Evolutionary conservation across 163 green algal species (phyloP).

Genomic region (Scenedesmus sp.): DNA sequence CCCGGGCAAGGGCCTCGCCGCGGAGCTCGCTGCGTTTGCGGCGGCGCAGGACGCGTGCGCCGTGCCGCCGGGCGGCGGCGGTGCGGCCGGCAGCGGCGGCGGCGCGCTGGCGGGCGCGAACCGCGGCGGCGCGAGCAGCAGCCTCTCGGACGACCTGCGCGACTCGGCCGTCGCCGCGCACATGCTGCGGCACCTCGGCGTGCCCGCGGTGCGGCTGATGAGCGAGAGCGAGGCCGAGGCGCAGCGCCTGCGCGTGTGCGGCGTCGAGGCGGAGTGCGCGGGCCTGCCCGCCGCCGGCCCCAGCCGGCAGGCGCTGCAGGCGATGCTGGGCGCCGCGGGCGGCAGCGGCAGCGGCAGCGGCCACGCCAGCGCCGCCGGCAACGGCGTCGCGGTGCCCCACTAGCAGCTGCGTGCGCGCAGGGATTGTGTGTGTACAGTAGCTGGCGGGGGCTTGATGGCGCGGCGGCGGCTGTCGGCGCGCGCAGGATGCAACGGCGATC

Average conservation of each 20-base stretch:
- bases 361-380: background rate
- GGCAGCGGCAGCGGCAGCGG: conserved; percentile 2
- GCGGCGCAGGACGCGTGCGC: conserved; percentile 3
- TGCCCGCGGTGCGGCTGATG: conserved; percentile 78
- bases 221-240: conserved; percentile 64
- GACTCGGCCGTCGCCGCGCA: conserved; percentile 84
- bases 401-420: no score
- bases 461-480: no score
- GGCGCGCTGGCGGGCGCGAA: background rate
- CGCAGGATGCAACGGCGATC: no score
- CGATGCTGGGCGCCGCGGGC: background rate
- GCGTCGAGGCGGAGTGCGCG: conserved; percentile 39
- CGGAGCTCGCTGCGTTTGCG: conserved; percentile 72
- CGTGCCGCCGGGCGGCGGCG: no score
- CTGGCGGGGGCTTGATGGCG: no score
- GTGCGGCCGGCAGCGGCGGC: background rate
- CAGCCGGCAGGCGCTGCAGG: conserved; percentile 10
- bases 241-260: conserved; percentile 55
- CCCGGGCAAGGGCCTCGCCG: conserved; percentile 55
- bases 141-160: conserved; percentile 70
- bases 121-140: conserved; percentile 29
- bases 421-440: no score
- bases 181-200: conserved; percentile 80
- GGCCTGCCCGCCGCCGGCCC: background rate
- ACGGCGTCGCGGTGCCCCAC: no score